Percentiles rank a stretch among this genome's conserved stretches.
Conservation (phyloP, 1,284 basidiomycete genomes). For the Leccinum angustisporum region DNA sequence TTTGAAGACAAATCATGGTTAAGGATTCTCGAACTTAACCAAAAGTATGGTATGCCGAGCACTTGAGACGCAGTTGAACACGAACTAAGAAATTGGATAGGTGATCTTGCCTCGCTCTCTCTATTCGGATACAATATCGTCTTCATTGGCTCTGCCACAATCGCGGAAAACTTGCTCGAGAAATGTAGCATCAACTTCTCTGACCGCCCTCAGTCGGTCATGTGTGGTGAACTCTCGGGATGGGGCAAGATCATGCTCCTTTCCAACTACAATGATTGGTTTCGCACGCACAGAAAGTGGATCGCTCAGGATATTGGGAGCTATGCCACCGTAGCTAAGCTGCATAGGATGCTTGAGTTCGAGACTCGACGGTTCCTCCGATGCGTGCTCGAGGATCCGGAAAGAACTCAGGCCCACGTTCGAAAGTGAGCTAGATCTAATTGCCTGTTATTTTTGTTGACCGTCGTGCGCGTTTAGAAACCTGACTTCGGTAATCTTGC, state of each 20-base stretch:
- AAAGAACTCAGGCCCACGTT: slow-evolving; percentile 14
- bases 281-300: slow-evolving; percentile 15
- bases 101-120: slow-evolving; percentile 17
- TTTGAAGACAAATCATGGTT: slow-evolving; percentile 8
- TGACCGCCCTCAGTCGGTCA: too few relatives aligned
- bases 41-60: slow-evolving; percentile 11
- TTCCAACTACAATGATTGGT: too few relatives aligned
- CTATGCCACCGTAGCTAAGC: slow-evolving; percentile 13
- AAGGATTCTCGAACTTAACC: slow-evolving; percentile 14
- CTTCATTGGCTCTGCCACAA: slow-evolving; percentile 19
- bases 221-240: too few relatives aligned
- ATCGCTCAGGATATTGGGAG: slow-evolving; percentile 34
- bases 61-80: background rate
- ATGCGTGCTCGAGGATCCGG: slow-evolving; percentile 15
- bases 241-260: too few relatives aligned
- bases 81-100: slow-evolving; percentile 4
- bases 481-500: slow-evolving; percentile 17
- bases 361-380: slow-evolving; percentile 16
- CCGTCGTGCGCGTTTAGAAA: slow-evolving; percentile 6
- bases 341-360: slow-evolving; percentile 25
- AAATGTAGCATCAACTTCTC: too few relatives aligned
- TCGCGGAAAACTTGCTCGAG: slow-evolving; percentile 15
- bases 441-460: background rate
- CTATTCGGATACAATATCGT: slow-evolving; percentile 17
- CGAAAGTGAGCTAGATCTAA: slow-evolving; percentile 14